phyloP scores from a whole-genome alignment of 208 protist species.

The Angomonas deanei region DNA sequence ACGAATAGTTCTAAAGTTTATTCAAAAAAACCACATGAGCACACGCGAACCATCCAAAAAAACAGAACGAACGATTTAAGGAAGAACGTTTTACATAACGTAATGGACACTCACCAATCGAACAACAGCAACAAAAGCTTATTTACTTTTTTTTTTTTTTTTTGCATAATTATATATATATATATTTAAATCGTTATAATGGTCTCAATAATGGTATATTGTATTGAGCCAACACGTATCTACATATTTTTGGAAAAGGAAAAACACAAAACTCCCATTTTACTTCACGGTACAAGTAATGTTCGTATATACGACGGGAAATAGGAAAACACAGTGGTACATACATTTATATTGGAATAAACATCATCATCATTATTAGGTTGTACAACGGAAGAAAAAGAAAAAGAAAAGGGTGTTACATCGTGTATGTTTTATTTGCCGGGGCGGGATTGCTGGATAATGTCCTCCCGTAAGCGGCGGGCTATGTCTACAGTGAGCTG shows the following conservation, averaged over 20 bases:
- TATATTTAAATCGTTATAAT: not conserved
- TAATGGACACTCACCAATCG: not conserved
- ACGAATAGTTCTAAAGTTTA: not conserved
- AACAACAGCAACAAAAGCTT: not conserved
- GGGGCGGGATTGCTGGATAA: slow-evolving; percentile 65
- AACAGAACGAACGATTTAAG: not conserved
- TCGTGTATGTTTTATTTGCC: slow-evolving; percentile 3
- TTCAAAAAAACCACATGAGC: too few species aligned
- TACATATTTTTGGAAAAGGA: too few species aligned
- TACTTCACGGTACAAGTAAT: not conserved
- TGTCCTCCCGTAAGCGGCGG: slow-evolving; percentile 75
- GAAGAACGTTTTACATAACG: not conserved
- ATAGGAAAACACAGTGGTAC: slow-evolving; percentile 1
- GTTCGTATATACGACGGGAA: too few species aligned
- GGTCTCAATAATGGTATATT: too few species aligned
- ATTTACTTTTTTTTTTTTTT: too few species aligned
- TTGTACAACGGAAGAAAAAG: not conserved
- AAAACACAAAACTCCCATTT: not conserved
- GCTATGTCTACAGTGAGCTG: slow-evolving; percentile 79
- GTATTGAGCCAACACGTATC: too few species aligned
- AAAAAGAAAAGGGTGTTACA: slow-evolving; percentile 2
- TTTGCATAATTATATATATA: not conserved
- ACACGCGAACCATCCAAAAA: too few species aligned
- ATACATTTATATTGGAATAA: too few species aligned
- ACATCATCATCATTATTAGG: too few species aligned